These are phyloP conservation scores for Logfia minima DNA, from an alignment of 129 eudicot genomes.

Conservation along the genomic window DNA sequence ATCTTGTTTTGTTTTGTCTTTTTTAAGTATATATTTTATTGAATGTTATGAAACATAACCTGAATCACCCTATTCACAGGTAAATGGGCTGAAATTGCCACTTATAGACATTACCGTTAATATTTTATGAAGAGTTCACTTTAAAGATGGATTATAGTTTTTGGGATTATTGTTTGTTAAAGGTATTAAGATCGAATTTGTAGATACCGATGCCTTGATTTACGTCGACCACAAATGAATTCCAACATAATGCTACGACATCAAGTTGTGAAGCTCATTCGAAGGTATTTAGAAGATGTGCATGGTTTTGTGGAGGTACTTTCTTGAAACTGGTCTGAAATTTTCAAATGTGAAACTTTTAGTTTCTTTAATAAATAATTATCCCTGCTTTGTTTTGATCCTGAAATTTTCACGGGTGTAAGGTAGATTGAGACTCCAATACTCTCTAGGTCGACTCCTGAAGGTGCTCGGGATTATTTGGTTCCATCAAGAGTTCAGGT, in stretches of 20 bases:
- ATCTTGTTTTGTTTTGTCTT: too few species aligned
- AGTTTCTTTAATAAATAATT: not conserved
- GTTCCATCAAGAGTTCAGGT: slow-evolving; percentile 99
- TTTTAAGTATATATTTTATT: too few species aligned
- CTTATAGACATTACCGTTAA: not conserved
- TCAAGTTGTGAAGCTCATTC: slow-evolving; percentile 78
- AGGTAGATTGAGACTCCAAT: slow-evolving; percentile 99
- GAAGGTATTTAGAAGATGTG: slow-evolving; percentile 86
- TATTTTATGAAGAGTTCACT: slow-evolving; percentile 1
- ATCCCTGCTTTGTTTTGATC: slow-evolving; percentile 44
- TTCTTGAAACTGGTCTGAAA: slow-evolving; percentile 14
- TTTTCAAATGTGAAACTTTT: slow-evolving; percentile 7
- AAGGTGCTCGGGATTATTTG: slow-evolving; percentile 98
- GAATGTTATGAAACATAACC: not conserved
- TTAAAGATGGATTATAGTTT: slow-evolving; percentile 10
- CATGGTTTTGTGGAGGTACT: slow-evolving; percentile 91
- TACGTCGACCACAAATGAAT: slow-evolving; percentile 78
- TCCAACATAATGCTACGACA: slow-evolving; percentile 85
- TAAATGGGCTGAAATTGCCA: not conserved
- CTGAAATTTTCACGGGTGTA: slow-evolving; percentile 65
- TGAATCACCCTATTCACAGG: not conserved
- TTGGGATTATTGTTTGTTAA: slow-evolving; percentile 6
- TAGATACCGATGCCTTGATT: slow-evolving; percentile 89
- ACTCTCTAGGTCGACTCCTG: slow-evolving; percentile 97
- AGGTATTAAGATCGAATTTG: slow-evolving; percentile 10